Percentiles rank a stretch among this genome's conserved stretches.
These are phyloP conservation scores for Saccharomyces hybrid DNA, from an alignment of 1,139 yeast genomes.

Conservation along the genomic window DNA sequence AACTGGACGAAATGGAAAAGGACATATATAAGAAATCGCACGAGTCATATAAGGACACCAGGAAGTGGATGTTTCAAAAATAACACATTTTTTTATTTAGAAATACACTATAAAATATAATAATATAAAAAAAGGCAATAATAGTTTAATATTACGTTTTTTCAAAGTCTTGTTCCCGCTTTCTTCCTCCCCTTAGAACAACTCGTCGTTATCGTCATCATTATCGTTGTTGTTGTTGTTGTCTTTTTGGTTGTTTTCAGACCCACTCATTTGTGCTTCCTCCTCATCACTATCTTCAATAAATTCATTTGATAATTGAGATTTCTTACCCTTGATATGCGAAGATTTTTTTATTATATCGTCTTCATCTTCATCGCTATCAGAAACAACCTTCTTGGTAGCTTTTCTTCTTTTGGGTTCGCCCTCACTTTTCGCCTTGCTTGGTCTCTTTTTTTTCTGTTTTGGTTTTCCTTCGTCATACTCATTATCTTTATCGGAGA, in stretches of 20 bases:
- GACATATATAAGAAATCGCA: slow-evolving; percentile 51
- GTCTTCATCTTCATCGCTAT: slow-evolving; percentile 12
- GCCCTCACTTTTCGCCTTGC: slow-evolving; percentile 19
- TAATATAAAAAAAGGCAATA: not conserved
- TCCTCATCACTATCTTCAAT: slow-evolving; percentile 52
- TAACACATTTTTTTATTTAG: slow-evolving; percentile 4
- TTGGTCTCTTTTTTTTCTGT: slow-evolving; percentile 15
- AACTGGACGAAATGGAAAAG: slow-evolving; percentile 72
- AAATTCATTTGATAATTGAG: slow-evolving; percentile 37
- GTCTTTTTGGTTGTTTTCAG: slow-evolving; percentile 7
- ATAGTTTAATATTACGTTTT: slow-evolving; percentile 1
- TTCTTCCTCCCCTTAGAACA: slow-evolving; percentile 12
- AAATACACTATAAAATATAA: not conserved
- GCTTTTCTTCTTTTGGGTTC: slow-evolving; percentile 18
- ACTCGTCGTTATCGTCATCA: slow-evolving; percentile 30
- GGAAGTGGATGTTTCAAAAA: slow-evolving; percentile 46
- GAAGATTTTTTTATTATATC: slow-evolving; percentile 26
- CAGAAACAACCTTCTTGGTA: slow-evolving; percentile 19
- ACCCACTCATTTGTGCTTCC: slow-evolving; percentile 14
- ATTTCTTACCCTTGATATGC: slow-evolving; percentile 35
- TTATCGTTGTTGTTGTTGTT: slow-evolving; percentile 12
- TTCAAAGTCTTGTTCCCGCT: not conserved
- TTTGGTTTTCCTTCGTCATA: slow-evolving; percentile 19
- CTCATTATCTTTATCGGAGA: slow-evolving; percentile 27
- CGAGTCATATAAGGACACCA: slow-evolving; percentile 54